Conservation (phyloP, 108 stramenopile genomes). For the Parmales sp. region DNA sequence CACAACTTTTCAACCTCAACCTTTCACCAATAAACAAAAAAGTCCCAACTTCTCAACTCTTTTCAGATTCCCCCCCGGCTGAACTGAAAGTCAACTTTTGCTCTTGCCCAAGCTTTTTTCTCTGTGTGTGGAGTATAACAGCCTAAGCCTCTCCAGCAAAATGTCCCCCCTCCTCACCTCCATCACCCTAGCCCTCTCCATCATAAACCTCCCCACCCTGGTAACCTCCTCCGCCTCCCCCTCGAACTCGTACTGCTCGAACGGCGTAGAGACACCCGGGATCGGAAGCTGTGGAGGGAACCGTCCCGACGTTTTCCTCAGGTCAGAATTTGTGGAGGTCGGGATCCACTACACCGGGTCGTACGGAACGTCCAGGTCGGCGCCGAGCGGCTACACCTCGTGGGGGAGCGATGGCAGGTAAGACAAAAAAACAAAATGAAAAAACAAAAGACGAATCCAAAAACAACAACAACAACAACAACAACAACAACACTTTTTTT, state of each 20-base stretch:
- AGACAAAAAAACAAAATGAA: background rate
- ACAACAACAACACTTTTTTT: background rate
- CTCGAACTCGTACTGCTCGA: background rate
- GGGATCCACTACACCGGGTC: background rate
- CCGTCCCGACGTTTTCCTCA: background rate
- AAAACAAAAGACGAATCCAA: background rate
- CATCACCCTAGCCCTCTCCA: background rate
- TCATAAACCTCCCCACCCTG: background rate
- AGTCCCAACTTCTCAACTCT: no score
- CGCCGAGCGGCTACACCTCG: background rate
- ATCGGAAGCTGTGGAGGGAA: background rate
- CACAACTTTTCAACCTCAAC: no score
- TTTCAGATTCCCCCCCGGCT: no score
- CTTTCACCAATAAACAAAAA: no score
- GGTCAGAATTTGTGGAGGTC: background rate
- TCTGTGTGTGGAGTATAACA: no score
- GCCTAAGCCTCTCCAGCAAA: background rate
- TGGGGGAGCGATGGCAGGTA: background rate
- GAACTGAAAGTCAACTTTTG: no score
- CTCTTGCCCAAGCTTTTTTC: no score
- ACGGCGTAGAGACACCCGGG: background rate
- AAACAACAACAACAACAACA: background rate
- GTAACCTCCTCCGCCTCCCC: background rate
- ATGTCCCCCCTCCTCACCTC: background rate
- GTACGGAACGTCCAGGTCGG: background rate